These are phyloP conservation scores for Puccinellia tenuiflora DNA, from an alignment of 176 grass and related monocot genomes.

Conservation along the genomic window DNA sequence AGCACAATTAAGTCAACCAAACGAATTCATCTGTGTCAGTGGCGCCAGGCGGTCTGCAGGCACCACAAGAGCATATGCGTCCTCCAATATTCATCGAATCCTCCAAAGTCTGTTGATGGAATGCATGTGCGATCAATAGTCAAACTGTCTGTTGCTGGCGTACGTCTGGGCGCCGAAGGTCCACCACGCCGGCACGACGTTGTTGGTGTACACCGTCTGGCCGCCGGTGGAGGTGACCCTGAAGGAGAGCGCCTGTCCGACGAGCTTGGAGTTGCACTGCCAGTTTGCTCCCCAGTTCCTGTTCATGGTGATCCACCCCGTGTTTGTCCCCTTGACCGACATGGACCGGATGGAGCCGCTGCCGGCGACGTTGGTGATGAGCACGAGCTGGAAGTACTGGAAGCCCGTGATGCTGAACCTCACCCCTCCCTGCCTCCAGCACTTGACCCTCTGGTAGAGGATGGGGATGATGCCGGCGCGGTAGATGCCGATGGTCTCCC, in stretches of 20 bases:
- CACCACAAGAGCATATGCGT: neutral
- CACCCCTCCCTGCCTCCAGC: slow-evolving; percentile 42
- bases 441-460: slow-evolving; percentile 43
- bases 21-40: neutral
- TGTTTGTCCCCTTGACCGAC: slow-evolving; percentile 19
- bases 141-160: slow-evolving; percentile 40
- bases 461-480: slow-evolving; percentile 52
- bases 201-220: slow-evolving; percentile 21
- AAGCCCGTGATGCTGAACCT: slow-evolving; percentile 28
- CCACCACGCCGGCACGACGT: slow-evolving; percentile 36
- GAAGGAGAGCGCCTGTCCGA: slow-evolving; percentile 53
- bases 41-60: neutral
- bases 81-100: neutral
- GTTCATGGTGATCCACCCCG: slow-evolving; percentile 22
- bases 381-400: slow-evolving; percentile 53
- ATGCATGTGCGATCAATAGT: slow-evolving; percentile 7
- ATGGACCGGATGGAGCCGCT: slow-evolving; percentile 26
- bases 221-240: slow-evolving; percentile 40
- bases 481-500: slow-evolving; percentile 28
- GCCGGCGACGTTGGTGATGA: slow-evolving; percentile 43
- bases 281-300: slow-evolving; percentile 67
- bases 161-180: slow-evolving; percentile 36
- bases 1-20: slow-evolving; percentile 1
- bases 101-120: too few species aligned
- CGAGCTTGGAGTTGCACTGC: slow-evolving; percentile 18